Conservation (phyloP, 2,329 filamentous ascomycete genomes). For the Nemania sp. region DNA sequence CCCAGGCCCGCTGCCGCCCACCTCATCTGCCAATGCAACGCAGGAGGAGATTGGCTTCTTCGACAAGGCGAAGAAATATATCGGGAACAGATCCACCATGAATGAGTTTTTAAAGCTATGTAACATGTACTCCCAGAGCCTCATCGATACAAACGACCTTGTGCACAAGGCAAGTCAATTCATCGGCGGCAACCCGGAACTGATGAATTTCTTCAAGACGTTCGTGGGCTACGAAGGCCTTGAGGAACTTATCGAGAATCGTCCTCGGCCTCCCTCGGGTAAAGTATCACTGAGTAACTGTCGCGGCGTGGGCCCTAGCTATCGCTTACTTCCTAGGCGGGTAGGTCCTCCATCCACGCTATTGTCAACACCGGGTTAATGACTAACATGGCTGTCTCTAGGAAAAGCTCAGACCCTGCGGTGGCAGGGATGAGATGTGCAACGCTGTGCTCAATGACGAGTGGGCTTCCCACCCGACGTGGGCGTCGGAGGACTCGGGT, state of each 20-base stretch:
- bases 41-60: conserved; percentile 92
- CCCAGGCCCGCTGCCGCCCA: conserved; percentile 83
- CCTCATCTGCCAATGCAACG: conserved; percentile 71
- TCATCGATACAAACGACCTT: conserved; percentile 84
- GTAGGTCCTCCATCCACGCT: conserved; percentile 44
- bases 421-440: conserved; percentile 92
- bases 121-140: conserved; percentile 90
- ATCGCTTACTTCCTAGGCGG: conserved; percentile 85
- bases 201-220: conserved; percentile 85
- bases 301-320: conserved; percentile 92
- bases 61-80: conserved; percentile 93
- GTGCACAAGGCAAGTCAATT: conserved; percentile 83
- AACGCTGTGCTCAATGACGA: conserved; percentile 93
- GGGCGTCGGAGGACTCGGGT: conserved; percentile 96
- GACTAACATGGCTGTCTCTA: conserved; percentile 33
- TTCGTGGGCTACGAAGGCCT: conserved; percentile 80
- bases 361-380: not conserved
- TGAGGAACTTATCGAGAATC: conserved; percentile 79
- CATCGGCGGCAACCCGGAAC: conserved; percentile 83
- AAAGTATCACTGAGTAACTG: conserved; percentile 95
- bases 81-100: conserved; percentile 89
- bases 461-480: conserved; percentile 98
- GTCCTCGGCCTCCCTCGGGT: conserved; percentile 73
- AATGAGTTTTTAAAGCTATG: conserved; percentile 97
- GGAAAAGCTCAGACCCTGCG: conserved; percentile 89